Evolutionary conservation across 2,329 filamentous ascomycete species (phyloP).

Genomic region (Colletotrichum shisoi): DNA sequence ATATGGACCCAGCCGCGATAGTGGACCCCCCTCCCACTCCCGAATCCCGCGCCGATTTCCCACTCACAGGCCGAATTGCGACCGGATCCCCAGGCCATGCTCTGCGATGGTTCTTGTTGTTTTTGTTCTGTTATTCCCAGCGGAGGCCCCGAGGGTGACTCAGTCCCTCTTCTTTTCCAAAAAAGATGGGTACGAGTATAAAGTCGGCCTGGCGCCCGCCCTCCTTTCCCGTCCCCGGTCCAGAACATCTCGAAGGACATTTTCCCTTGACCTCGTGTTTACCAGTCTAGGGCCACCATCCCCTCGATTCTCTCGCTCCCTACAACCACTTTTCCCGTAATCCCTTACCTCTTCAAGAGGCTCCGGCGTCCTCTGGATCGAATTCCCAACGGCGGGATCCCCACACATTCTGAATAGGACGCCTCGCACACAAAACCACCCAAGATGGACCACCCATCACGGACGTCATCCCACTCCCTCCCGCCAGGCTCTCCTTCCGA

Average conservation of each 20-base stretch:
- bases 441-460: slow-evolving; percentile 27
- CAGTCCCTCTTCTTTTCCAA: neutral
- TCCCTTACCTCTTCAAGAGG: neutral
- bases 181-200: slow-evolving; percentile 15
- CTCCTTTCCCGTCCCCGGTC: too few species aligned
- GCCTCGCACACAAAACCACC: neutral
- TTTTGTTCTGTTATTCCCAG: neutral
- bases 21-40: slow-evolving; percentile 21
- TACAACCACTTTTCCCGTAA: neutral
- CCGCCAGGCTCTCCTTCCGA: slow-evolving; percentile 26
- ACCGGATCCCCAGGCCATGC: slow-evolving; percentile 28
- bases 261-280: neutral
- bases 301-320: neutral
- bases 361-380: too few species aligned
- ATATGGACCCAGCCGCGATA: slow-evolving; percentile 7
- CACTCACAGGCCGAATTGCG: slow-evolving; percentile 28
- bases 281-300: slow-evolving; percentile 8
- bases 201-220: slow-evolving; percentile 10
- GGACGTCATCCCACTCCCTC: slow-evolving; percentile 27
- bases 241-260: neutral
- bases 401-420: neutral
- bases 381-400: neutral
- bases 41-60: slow-evolving; percentile 36
- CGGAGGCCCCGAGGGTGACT: slow-evolving; percentile 1
- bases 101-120: neutral